Percentiles rank a stretch among this genome's conserved stretches.
These are phyloP conservation scores for Lizanozyma gosingica DNA, from an alignment of 1,139 yeast species.

Conservation along the genomic window DNA sequence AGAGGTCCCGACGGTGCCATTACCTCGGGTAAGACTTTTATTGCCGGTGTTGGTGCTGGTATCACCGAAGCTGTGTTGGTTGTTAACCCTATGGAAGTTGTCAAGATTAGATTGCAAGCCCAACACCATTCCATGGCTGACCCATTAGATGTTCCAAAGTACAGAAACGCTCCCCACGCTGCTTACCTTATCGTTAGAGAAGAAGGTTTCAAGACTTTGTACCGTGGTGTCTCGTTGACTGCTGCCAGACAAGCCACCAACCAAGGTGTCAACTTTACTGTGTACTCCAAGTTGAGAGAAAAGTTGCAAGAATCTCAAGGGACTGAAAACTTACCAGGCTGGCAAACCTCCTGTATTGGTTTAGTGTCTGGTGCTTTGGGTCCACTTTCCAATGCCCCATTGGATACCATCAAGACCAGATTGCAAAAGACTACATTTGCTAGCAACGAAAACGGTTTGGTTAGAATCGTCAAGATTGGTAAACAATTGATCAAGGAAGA, in stretches of 20 bases:
- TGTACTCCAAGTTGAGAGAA: slow-evolving; percentile 78
- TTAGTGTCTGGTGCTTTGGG: slow-evolving; percentile 94
- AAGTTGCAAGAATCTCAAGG: slow-evolving; percentile 59
- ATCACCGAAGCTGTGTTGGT: slow-evolving; percentile 90
- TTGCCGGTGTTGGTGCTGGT: slow-evolving; percentile 98
- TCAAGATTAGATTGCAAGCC: slow-evolving; percentile 92
- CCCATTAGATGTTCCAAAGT: slow-evolving; percentile 73
- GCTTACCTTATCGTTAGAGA: slow-evolving; percentile 76
- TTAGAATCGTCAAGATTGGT: slow-evolving; percentile 75
- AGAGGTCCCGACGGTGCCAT: slow-evolving; percentile 60
- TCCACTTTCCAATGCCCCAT: slow-evolving; percentile 94
- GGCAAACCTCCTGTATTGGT: slow-evolving; percentile 92
- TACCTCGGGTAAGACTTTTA: slow-evolving; percentile 63
- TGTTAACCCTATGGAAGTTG: slow-evolving; percentile 96
- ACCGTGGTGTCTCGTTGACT: slow-evolving; percentile 91
- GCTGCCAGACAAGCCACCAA: slow-evolving; percentile 98
- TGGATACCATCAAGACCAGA: slow-evolving; percentile 95
- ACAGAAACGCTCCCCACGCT: slow-evolving; percentile 90
- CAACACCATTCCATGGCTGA: slow-evolving; percentile 87
- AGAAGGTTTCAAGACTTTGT: slow-evolving; percentile 83
- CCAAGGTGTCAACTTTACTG: slow-evolving; percentile 98
- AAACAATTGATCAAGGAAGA: slow-evolving; percentile 78
- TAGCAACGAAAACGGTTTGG: slow-evolving; percentile 62
- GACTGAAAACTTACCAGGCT: slow-evolving; percentile 65
- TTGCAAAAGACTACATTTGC: slow-evolving; percentile 84